Percentiles rank a stretch among this genome's conserved stretches.
Conservation (phyloP, 768 basidiomycete genomes). For the Sistotremastrum niveocremeum region DNA sequence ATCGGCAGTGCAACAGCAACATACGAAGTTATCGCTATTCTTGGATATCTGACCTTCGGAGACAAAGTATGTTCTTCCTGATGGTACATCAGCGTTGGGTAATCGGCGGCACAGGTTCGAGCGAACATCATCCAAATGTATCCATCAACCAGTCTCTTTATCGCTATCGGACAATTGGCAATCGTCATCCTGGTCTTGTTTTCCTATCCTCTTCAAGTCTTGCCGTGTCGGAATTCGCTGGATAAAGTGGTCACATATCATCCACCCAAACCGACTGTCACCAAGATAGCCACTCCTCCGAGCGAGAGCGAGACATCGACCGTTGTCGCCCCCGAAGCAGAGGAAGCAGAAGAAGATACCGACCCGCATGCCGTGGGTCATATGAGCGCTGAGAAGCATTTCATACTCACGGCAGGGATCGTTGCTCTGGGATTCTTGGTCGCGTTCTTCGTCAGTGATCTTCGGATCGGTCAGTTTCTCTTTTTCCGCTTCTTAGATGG, state of each 20-base stretch:
- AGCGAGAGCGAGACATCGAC: slow-evolving; percentile 11
- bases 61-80: slow-evolving; percentile 40
- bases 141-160: slow-evolving; percentile 77
- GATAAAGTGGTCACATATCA: slow-evolving; percentile 64
- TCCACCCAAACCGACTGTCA: background rate
- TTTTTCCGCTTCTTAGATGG: slow-evolving; percentile 1
- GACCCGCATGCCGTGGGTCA: slow-evolving; percentile 43
- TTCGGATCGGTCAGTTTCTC: slow-evolving; percentile 51
- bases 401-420: slow-evolving; percentile 53
- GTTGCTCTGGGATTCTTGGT: slow-evolving; percentile 51
- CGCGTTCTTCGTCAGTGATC: slow-evolving; percentile 66
- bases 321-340: slow-evolving; percentile 18
- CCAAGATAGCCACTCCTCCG: slow-evolving; percentile 25
- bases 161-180: slow-evolving; percentile 85
- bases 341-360: slow-evolving; percentile 31
- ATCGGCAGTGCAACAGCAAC: slow-evolving; percentile 74
- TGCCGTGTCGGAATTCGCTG: slow-evolving; percentile 83
- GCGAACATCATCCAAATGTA: slow-evolving; percentile 95
- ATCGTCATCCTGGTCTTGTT: slow-evolving; percentile 85
- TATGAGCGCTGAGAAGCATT: slow-evolving; percentile 57
- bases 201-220: slow-evolving; percentile 89
- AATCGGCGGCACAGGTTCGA: slow-evolving; percentile 41
- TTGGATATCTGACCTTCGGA: slow-evolving; percentile 91
- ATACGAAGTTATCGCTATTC: slow-evolving; percentile 80
- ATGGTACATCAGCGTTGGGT: background rate